phyloP scores from a whole-genome alignment of 2,329 filamentous ascomycete species.

The Stagonosporopsis cucurbitacearum region DNA sequence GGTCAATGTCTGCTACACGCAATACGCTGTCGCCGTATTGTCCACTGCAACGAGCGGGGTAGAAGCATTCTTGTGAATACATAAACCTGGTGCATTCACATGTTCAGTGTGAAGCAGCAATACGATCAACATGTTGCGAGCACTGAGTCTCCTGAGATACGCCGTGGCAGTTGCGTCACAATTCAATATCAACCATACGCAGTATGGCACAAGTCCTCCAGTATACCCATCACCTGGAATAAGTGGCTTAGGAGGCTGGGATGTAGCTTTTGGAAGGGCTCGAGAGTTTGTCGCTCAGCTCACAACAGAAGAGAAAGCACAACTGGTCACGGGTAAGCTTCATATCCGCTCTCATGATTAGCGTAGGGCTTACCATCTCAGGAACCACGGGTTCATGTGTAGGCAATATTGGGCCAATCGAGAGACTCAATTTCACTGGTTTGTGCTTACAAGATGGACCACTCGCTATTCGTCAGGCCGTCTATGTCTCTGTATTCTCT shows the following conservation, averaged over 20 bases:
- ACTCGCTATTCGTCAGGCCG: slow-evolving; percentile 40
- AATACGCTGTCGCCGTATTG: neutral
- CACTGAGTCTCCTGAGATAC: neutral
- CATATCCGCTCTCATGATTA: too few relatives aligned
- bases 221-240: slow-evolving; percentile 39
- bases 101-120: neutral
- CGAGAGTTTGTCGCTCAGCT: slow-evolving; percentile 30
- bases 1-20: slow-evolving; percentile 1
- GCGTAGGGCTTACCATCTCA: slow-evolving; percentile 1
- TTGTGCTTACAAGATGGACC: slow-evolving; percentile 52
- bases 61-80: neutral
- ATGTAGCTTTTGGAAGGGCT: slow-evolving; percentile 32
- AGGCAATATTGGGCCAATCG: slow-evolving; percentile 47
- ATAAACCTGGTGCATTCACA: neutral
- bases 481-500: slow-evolving; percentile 9
- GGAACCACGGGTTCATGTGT: slow-evolving; percentile 38
- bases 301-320: slow-evolving; percentile 34
- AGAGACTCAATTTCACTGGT: slow-evolving; percentile 48
- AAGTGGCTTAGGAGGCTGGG: slow-evolving; percentile 37
- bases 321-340: slow-evolving; percentile 34
- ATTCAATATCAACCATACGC: slow-evolving; percentile 29
- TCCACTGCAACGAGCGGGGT: slow-evolving; percentile 3
- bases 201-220: slow-evolving; percentile 37
- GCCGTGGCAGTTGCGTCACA: slow-evolving; percentile 23
- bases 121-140: slow-evolving; percentile 1